Evolutionary conservation across 2,329 filamentous ascomycete species (phyloP).

Genomic region (Trichophyton mentagrophytes): DNA sequence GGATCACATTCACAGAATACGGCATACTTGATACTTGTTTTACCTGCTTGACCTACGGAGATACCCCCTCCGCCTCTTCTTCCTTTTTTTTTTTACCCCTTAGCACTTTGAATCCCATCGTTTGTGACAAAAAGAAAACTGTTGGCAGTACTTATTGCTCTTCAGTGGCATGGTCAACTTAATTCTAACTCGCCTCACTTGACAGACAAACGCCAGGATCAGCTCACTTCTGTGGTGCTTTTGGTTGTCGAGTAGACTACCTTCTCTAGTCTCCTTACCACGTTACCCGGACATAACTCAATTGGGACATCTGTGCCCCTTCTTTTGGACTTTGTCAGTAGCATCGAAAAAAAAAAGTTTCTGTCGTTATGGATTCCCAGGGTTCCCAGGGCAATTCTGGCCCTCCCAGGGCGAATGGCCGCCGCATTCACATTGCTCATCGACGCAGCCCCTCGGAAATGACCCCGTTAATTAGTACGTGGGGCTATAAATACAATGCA

Average conservation of each 20-base stretch:
- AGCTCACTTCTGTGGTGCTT: neutral
- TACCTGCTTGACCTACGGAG: neutral
- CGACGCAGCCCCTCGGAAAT: slow-evolving; percentile 85
- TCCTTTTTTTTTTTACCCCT: neutral
- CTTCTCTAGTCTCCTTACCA: neutral
- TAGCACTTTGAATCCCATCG: neutral
- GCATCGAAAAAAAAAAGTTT: neutral
- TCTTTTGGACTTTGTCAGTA: neutral
- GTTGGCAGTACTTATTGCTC: neutral
- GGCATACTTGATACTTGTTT: neutral
- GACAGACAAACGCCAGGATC: neutral
- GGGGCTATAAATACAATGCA: slow-evolving; percentile 21
- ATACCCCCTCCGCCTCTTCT: neutral
- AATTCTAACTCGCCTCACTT: neutral
- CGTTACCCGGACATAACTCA: neutral
- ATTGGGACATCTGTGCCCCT: neutral
- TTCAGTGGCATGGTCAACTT: neutral
- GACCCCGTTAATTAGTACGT: slow-evolving; percentile 89
- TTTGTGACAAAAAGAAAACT: neutral
- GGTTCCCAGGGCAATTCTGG: slow-evolving; percentile 28
- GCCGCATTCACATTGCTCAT: slow-evolving; percentile 85
- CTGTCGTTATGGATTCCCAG: neutral
- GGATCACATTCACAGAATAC: neutral
- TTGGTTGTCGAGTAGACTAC: neutral
- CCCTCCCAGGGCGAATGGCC: slow-evolving; percentile 56